Evolutionary conservation across 2,329 filamentous ascomycete genomes (phyloP).

Genomic region (Aureobasidium pullulans): DNA sequence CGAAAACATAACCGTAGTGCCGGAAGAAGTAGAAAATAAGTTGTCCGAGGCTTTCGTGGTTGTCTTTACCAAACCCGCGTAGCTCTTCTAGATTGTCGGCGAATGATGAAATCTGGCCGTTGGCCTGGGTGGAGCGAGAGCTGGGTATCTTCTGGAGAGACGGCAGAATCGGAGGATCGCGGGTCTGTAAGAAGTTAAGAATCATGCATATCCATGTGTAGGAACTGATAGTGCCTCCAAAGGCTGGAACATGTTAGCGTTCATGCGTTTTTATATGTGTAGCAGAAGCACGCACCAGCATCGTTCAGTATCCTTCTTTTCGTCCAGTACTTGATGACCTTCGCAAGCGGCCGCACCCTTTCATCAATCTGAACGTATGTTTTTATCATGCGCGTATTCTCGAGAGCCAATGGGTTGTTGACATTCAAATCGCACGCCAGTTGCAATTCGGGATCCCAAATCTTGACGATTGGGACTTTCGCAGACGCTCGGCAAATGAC

Average conservation of each 20-base stretch:
- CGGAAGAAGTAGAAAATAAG: slow-evolving; percentile 95
- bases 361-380: slow-evolving; percentile 93
- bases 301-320: slow-evolving; percentile 89
- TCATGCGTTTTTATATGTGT: background rate
- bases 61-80: slow-evolving; percentile 65
- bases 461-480: slow-evolving; percentile 97
- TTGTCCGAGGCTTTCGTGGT: slow-evolving; percentile 74
- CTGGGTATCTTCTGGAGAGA: slow-evolving; percentile 69
- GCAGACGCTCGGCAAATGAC: slow-evolving; percentile 91
- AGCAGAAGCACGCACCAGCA: slow-evolving; percentile 62
- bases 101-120: slow-evolving; percentile 67
- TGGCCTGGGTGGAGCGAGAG: slow-evolving; percentile 52
- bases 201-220: slow-evolving; percentile 99
- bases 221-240: slow-evolving; percentile 89
- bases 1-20: slow-evolving; percentile 86
- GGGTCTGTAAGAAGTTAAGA: slow-evolving; percentile 87
- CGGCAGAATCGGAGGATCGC: slow-evolving; percentile 75
- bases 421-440: slow-evolving; percentile 97
- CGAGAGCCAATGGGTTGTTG: slow-evolving; percentile 89
- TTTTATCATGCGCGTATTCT: slow-evolving; percentile 96
- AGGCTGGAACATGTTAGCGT: slow-evolving; percentile 49
- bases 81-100: slow-evolving; percentile 77
- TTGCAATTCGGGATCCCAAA: slow-evolving; percentile 89
- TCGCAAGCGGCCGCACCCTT: slow-evolving; percentile 81
- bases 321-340: slow-evolving; percentile 98